A percentile compares a stretch with the other conserved stretches of the same genome.
These are phyloP conservation scores for Candida bentonensis DNA, from an alignment of 805 yeast species.

Conservation along the genomic window DNA sequence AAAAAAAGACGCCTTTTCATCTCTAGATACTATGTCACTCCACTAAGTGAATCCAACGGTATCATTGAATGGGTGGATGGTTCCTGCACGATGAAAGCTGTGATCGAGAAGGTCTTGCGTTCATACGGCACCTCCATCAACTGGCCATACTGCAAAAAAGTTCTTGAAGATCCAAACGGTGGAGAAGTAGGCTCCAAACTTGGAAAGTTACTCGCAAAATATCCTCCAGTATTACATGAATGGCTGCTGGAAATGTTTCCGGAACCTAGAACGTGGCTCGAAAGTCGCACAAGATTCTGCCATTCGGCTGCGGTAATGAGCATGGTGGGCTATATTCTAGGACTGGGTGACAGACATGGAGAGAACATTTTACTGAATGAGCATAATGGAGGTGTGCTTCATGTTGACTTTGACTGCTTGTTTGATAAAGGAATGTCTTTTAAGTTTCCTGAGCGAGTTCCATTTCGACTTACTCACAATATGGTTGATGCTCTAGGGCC, in stretches of 20 bases:
- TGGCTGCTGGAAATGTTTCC: slow-evolving; percentile 88
- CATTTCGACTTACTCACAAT: slow-evolving; percentile 81
- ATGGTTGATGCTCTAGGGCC: slow-evolving; percentile 83
- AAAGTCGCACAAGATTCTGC: slow-evolving; percentile 57
- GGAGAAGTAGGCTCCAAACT: slow-evolving; percentile 26
- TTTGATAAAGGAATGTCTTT: slow-evolving; percentile 61
- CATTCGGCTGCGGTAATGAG: slow-evolving; percentile 92
- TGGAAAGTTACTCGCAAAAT: slow-evolving; percentile 20
- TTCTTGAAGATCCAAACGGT: slow-evolving; percentile 16
- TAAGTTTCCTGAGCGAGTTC: slow-evolving; percentile 85
- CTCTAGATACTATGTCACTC: slow-evolving; percentile 76
- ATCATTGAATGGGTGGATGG: slow-evolving; percentile 81
- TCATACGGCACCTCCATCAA: slow-evolving; percentile 26
- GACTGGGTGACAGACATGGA: slow-evolving; percentile 93
- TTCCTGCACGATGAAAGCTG: slow-evolving; percentile 56
- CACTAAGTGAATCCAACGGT: slow-evolving; percentile 76
- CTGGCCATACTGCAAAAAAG: slow-evolving; percentile 15
- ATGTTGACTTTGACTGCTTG: slow-evolving; percentile 93
- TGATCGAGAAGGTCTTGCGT: slow-evolving; percentile 32
- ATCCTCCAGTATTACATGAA: slow-evolving; percentile 45
- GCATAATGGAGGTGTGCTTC: slow-evolving; percentile 65
- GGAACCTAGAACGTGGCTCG: slow-evolving; percentile 80
- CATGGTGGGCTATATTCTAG: slow-evolving; percentile 85
- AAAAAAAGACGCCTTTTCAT: slow-evolving; percentile 58
- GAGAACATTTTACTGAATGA: slow-evolving; percentile 73